A percentile compares a stretch with the other conserved stretches of the same genome.
Conservation (phyloP, 805 yeast species). For the Starmera pachycereana region DNA sequence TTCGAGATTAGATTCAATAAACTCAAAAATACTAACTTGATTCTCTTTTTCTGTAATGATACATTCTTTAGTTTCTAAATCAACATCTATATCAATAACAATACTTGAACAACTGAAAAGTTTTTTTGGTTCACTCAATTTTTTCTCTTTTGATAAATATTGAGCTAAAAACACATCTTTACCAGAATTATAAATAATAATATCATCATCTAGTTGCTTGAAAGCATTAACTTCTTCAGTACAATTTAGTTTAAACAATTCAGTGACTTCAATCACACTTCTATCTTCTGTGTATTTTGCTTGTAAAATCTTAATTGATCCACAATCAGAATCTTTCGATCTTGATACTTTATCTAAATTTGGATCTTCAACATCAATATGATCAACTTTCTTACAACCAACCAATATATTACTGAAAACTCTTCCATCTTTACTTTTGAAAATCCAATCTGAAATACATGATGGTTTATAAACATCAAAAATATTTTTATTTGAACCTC, state of each 20-base stretch:
- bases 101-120: slow-evolving; percentile 4
- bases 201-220: slow-evolving; percentile 8
- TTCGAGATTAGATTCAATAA: slow-evolving; percentile 8
- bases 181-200: slow-evolving; percentile 13
- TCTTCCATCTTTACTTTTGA: slow-evolving; percentile 11
- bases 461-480: slow-evolving; percentile 19
- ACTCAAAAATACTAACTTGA: slow-evolving; percentile 15
- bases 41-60: slow-evolving; percentile 20
- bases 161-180: slow-evolving; percentile 3
- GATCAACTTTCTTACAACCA: slow-evolving; percentile 19
- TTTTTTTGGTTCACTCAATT: slow-evolving; percentile 7
- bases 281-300: slow-evolving; percentile 4
- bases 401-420: slow-evolving; percentile 20
- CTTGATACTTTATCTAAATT: too few relatives aligned
- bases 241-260: slow-evolving; percentile 10
- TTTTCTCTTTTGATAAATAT: slow-evolving; percentile 8
- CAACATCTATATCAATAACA: slow-evolving; percentile 15
- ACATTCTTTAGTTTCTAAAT: slow-evolving; percentile 6
- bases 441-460: slow-evolving; percentile 25
- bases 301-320: slow-evolving; percentile 14
- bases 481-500: slow-evolving; percentile 1
- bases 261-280: slow-evolving; percentile 7
- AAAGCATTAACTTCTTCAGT: slow-evolving; percentile 14
- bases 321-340: slow-evolving; percentile 5
- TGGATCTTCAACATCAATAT: too few relatives aligned